These are phyloP conservation scores for Aspergillus hiratsukae DNA, from an alignment of 2,329 filamentous ascomycete species.

Conservation along the genomic window DNA sequence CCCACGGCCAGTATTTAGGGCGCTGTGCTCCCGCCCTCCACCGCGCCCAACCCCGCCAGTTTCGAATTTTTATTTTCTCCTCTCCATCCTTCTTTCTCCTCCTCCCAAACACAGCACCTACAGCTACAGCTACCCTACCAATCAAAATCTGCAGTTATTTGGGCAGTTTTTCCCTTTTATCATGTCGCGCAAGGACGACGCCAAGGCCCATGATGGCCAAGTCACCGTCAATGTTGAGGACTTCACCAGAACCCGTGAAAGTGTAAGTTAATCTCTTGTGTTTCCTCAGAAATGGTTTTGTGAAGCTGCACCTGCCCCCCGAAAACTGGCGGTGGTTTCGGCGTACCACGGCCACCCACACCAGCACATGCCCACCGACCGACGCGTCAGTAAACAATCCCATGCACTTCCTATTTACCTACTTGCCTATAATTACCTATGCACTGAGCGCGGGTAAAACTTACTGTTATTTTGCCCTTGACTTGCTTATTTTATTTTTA, in stretches of 20 bases:
- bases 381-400: conserved; percentile 13
- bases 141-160: background rate
- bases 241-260: conserved; percentile 75
- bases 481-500: background rate
- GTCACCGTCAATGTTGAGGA: conserved; percentile 59
- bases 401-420: background rate
- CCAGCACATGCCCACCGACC: background rate
- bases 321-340: conserved; percentile 2
- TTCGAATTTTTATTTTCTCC: conserved; percentile 17
- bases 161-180: conserved; percentile 44
- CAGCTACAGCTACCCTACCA: background rate
- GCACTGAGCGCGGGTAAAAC: background rate
- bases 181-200: conserved; percentile 37
- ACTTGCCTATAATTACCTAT: background rate
- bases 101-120: conserved; percentile 1
- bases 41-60: conserved; percentile 14
- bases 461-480: background rate
- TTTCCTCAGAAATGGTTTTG: background rate
- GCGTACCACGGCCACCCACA: background rate
- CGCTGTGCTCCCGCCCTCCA: conserved; percentile 10
- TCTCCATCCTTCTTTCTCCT: conserved; percentile 13
- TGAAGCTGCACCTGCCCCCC: background rate
- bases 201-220: conserved; percentile 30
- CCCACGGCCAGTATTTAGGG: conserved; percentile 17
- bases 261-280: conserved; percentile 55